These are phyloP conservation scores for Candida anglica DNA, from an alignment of 805 yeast genomes.

Conservation along the genomic window DNA sequence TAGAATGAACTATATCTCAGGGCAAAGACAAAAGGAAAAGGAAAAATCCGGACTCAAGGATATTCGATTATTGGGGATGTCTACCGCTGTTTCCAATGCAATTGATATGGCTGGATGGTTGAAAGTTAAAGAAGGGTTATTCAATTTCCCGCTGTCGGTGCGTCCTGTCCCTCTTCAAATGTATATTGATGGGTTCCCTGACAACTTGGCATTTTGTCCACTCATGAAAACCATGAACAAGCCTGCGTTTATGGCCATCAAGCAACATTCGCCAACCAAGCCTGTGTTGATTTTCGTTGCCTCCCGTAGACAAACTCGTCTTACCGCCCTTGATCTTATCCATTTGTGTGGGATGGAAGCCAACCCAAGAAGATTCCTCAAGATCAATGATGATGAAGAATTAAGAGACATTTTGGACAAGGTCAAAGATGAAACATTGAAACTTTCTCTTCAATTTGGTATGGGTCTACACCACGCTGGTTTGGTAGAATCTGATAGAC, in stretches of 20 bases:
- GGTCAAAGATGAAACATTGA: conserved; percentile 76
- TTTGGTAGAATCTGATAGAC: conserved; percentile 67
- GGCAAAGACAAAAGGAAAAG: conserved; percentile 45
- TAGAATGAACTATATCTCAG: conserved; percentile 71
- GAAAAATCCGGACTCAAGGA: conserved; percentile 1
- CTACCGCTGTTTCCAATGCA: conserved; percentile 84
- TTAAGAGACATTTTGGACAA: conserved; percentile 46
- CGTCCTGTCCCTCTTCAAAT: conserved; percentile 83
- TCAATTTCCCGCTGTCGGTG: conserved; percentile 77
- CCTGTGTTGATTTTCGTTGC: conserved; percentile 86
- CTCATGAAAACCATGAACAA: conserved; percentile 85
- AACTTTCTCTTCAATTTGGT: conserved; percentile 70
- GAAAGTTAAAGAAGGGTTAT: conserved; percentile 68
- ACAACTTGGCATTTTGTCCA: conserved; percentile 75
- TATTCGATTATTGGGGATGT: conserved; percentile 68
- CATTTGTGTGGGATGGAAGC: conserved; percentile 78
- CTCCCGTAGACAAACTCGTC: conserved; percentile 75
- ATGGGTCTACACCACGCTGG: conserved; percentile 85
- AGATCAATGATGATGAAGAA: conserved; percentile 64
- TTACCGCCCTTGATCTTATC: conserved; percentile 75
- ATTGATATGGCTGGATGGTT: conserved; percentile 85
- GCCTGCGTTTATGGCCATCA: conserved; percentile 90
- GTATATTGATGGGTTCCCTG: conserved; percentile 86
- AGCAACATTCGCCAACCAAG: conserved; percentile 81
- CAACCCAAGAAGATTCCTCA: conserved; percentile 66